Conservation (phyloP, 768 basidiomycete species). For the Neoboletus magnificus region DNA sequence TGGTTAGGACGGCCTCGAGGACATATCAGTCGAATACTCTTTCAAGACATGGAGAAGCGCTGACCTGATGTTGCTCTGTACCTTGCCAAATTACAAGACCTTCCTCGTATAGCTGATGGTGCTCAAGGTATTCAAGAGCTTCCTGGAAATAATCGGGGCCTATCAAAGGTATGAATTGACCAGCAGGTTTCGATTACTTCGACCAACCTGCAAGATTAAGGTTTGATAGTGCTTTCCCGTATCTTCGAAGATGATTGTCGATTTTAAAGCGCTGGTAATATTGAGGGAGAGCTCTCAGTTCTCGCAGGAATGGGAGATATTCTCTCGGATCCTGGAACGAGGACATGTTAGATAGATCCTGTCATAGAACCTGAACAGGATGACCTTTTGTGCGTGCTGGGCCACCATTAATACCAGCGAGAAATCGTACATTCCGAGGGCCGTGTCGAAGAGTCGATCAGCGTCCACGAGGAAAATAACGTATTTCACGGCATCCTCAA, state of each 20-base stretch:
- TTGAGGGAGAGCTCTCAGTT: constrained; percentile 69
- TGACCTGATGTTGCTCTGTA: constrained; percentile 60
- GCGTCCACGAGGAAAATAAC: constrained; percentile 97
- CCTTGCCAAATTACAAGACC: constrained; percentile 75
- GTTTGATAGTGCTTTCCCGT: constrained; percentile 71
- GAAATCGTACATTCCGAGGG: constrained; percentile 99
- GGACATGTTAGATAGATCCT: constrained; percentile 2
- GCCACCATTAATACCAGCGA: constrained; percentile 93
- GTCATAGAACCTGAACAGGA: background rate
- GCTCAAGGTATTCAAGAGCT: constrained; percentile 74
- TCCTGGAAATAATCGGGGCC: constrained; percentile 74
- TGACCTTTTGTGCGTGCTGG: constrained; percentile 93
- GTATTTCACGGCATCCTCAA: constrained; percentile 97
- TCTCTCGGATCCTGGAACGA: constrained; percentile 85
- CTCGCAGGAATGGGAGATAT: constrained; percentile 94
- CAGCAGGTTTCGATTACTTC: background rate
- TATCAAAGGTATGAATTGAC: constrained; percentile 29
- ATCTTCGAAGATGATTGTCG: constrained; percentile 84
- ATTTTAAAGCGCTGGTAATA: constrained; percentile 88
- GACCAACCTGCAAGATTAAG: constrained; percentile 66
- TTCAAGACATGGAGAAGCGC: constrained; percentile 12
- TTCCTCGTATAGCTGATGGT: constrained; percentile 67
- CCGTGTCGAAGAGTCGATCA: constrained; percentile 86
- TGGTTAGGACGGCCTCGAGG: constrained; percentile 58
- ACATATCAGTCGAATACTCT: constrained; percentile 4